These are phyloP conservation scores for Malassezia equina DNA, from an alignment of 1,284 basidiomycete species.

Conservation along the genomic window DNA sequence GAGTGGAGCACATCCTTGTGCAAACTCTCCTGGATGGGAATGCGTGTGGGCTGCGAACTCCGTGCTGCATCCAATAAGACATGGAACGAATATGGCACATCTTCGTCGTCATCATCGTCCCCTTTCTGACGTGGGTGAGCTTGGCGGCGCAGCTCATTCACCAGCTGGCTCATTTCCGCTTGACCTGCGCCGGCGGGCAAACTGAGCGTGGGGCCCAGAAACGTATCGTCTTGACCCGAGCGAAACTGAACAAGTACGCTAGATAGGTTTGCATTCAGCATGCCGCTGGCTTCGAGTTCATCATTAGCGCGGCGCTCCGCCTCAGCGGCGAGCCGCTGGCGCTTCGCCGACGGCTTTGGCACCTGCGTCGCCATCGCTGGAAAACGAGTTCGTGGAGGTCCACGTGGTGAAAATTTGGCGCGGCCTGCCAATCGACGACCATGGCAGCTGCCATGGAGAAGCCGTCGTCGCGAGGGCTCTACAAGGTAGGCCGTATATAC, in stretches of 20 bases:
- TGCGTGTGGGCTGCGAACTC: conserved; percentile 21
- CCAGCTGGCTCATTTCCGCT: conserved; percentile 34
- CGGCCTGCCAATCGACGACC: background rate
- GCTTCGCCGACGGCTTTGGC: conserved; percentile 31
- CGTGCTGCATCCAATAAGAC: conserved; percentile 22
- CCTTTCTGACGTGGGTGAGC: conserved; percentile 11
- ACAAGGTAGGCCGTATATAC: background rate
- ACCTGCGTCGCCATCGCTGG: conserved; percentile 36
- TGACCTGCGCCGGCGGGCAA: conserved; percentile 39
- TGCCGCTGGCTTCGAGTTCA: conserved; percentile 23
- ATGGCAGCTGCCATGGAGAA: background rate
- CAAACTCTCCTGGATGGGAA: conserved; percentile 35
- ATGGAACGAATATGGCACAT: conserved; percentile 44
- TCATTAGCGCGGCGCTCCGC: conserved; percentile 25
- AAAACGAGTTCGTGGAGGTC: background rate
- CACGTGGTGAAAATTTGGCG: conserved; percentile 18
- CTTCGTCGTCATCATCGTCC: conserved; percentile 41
- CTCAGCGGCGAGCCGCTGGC: conserved; percentile 28
- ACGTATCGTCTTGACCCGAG: conserved; percentile 32
- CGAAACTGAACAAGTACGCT: conserved; percentile 43
- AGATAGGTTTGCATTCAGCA: conserved; percentile 31
- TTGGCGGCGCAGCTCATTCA: conserved; percentile 38
- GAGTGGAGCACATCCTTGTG: conserved; percentile 33
- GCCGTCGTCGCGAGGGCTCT: background rate
- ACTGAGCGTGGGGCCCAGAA: conserved; percentile 39